Conservation (phyloP, 2,329 filamentous ascomycete genomes). For the Phyllosticta ampelicida region DNA sequence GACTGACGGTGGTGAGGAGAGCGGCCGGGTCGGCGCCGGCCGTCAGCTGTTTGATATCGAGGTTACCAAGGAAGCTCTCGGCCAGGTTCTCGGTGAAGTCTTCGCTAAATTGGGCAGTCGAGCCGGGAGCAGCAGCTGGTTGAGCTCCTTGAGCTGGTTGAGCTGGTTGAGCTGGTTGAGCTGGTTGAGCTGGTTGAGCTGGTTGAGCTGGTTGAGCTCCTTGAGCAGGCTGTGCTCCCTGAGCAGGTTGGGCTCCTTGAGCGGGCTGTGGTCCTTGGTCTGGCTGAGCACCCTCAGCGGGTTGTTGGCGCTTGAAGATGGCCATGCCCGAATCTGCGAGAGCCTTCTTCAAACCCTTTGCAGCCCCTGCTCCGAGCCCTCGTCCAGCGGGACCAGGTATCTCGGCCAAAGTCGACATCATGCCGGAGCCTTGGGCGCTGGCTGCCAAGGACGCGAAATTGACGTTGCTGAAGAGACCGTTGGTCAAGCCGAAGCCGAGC, state of each 20-base stretch:
- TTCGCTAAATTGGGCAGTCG: background rate
- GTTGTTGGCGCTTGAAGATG: background rate
- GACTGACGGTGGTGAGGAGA: background rate
- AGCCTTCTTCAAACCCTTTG: slow-evolving; percentile 1
- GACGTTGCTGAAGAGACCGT: slow-evolving; percentile 4
- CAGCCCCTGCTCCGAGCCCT: background rate
- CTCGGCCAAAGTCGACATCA: background rate
- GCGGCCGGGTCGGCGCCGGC: background rate
- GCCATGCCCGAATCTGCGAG: background rate
- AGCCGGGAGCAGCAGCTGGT: background rate
- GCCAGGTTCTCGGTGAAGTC: slow-evolving; percentile 3
- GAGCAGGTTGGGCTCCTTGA: background rate
- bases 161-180: background rate
- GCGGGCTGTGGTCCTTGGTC: background rate
- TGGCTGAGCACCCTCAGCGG: background rate
- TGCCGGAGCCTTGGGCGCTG: background rate
- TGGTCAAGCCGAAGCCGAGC: slow-evolving; percentile 1
- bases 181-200: background rate
- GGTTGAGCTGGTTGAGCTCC: background rate
- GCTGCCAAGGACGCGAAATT: background rate
- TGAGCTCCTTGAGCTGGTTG: background rate
- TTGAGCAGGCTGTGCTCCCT: background rate
- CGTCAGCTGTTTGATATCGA: background rate
- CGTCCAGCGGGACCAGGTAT: background rate
- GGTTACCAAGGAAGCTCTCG: slow-evolving; percentile 2